Percentiles rank a stretch among this genome's conserved stretches.
These are phyloP conservation scores for Rhodosporidiobolus sp. DNA, from an alignment of 768 basidiomycete species.

Conservation along the genomic window DNA sequence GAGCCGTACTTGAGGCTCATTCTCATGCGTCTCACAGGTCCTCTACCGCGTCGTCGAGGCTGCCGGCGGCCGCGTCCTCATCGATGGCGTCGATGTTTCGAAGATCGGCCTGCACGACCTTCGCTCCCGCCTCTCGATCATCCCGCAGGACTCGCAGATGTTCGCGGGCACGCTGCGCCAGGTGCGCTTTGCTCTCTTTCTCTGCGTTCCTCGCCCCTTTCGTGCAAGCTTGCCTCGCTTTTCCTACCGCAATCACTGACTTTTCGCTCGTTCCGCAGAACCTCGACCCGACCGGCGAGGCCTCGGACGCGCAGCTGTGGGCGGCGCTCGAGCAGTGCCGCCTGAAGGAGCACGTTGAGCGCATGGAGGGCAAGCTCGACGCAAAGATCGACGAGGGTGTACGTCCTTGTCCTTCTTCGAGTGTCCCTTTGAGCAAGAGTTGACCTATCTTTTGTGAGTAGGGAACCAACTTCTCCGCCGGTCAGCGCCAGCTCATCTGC, in stretches of 20 bases:
- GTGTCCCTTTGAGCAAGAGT: too few species aligned
- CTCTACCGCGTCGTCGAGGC: conserved; percentile 63
- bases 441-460: too few species aligned
- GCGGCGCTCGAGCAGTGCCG: conserved; percentile 66
- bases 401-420: too few species aligned
- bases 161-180: conserved; percentile 58
- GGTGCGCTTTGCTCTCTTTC: too few species aligned
- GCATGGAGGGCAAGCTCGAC: conserved; percentile 62
- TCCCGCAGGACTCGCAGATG: conserved; percentile 57
- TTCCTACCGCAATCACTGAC: too few species aligned
- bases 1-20: conserved; percentile 6
- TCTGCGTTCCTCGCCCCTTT: too few species aligned
- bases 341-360: conserved; percentile 50
- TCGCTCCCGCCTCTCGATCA: conserved; percentile 58
- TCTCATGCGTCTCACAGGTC: conserved; percentile 47
- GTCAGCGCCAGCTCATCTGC: conserved; percentile 83
- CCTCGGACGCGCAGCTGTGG: conserved; percentile 83
- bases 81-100: conserved; percentile 60
- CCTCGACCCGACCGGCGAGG: conserved; percentile 75
- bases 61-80: conserved; percentile 58
- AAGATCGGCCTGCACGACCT: conserved; percentile 58
- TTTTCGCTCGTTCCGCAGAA: too few species aligned
- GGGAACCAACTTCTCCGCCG: conserved; percentile 77
- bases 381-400: conserved; percentile 69
- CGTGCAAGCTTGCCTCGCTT: too few species aligned